A percentile compares a stretch with the other conserved stretches of the same genome.
Evolutionary conservation across 2,329 filamentous ascomycete genomes (phyloP).

Genomic region (Esteya vermicola): DNA sequence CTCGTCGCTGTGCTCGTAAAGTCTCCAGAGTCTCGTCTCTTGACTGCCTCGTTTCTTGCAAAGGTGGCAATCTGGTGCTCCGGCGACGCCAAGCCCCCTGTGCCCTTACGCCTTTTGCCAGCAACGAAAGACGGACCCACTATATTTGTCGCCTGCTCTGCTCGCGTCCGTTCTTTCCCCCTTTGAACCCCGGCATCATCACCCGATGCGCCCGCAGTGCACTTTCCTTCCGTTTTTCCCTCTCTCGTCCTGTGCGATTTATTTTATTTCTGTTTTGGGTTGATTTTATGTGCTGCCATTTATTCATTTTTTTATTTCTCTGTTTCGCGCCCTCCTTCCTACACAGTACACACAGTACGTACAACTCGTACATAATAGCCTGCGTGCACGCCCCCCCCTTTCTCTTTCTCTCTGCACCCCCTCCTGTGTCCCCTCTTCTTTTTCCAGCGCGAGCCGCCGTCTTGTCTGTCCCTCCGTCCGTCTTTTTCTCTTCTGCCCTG

Average conservation of each 20-base stretch:
- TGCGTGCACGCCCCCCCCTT: background rate
- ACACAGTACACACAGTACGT: constrained; percentile 1
- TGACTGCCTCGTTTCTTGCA: too few relatives aligned
- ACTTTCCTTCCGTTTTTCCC: constrained; percentile 4
- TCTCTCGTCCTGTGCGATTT: background rate
- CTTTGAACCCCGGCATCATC: constrained; percentile 12
- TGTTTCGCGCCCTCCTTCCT: constrained; percentile 2
- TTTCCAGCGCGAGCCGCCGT: constrained; percentile 5
- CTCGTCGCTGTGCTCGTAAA: too few relatives aligned
- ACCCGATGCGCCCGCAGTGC: constrained; percentile 13
- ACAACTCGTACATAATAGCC: background rate
- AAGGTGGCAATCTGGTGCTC: background rate
- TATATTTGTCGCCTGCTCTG: constrained; percentile 1
- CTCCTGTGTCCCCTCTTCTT: background rate
- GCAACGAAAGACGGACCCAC: background rate
- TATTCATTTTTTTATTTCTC: background rate
- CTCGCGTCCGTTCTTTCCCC: constrained; percentile 8
- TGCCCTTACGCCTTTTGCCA: background rate
- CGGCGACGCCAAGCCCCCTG: constrained; percentile 1
- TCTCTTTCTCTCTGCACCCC: background rate
- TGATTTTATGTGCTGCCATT: background rate
- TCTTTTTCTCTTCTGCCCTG: constrained; percentile 3
- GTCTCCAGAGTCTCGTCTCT: too few relatives aligned
- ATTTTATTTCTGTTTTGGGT: background rate
- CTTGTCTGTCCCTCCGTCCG: constrained; percentile 7